These are phyloP conservation scores for Wolfiporia cocos DNA, from an alignment of 1,284 basidiomycete genomes.

Conservation along the genomic window DNA sequence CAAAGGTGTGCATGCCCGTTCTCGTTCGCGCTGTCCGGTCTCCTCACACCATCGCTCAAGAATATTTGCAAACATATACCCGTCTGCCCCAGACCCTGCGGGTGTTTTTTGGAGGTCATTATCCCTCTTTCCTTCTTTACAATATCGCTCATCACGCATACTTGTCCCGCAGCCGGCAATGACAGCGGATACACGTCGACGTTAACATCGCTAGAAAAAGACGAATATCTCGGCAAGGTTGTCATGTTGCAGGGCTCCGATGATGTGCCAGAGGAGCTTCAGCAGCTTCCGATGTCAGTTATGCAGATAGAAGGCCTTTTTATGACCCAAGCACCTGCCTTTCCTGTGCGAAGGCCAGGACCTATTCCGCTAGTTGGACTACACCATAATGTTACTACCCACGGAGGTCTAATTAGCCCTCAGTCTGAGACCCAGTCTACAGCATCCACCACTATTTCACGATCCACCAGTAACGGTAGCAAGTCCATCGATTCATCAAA, in stretches of 20 bases:
- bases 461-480: slow-evolving; percentile 5
- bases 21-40: slow-evolving; percentile 1
- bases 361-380: slow-evolving; percentile 21
- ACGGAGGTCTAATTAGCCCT: slow-evolving; percentile 27
- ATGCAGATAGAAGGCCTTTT: slow-evolving; percentile 62
- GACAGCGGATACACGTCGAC: slow-evolving; percentile 37
- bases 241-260: slow-evolving; percentile 49
- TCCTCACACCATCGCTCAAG: slow-evolving; percentile 30
- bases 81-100: slow-evolving; percentile 70
- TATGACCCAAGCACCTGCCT: slow-evolving; percentile 39
- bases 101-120: slow-evolving; percentile 64
- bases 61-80: slow-evolving; percentile 70
- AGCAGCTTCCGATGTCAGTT: slow-evolving; percentile 45
- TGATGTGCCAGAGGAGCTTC: slow-evolving; percentile 39
- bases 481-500: slow-evolving; percentile 27
- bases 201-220: slow-evolving; percentile 35
- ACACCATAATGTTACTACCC: slow-evolving; percentile 20
- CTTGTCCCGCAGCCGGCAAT: slow-evolving; percentile 27
- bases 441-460: slow-evolving; percentile 6
- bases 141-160: background rate
- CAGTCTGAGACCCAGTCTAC: slow-evolving; percentile 25
- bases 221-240: slow-evolving; percentile 62
- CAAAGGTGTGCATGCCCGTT: slow-evolving; percentile 41
- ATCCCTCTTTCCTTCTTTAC: background rate
- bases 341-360: slow-evolving; percentile 33